These are phyloP conservation scores for Aureobasidium leucospermi DNA, from an alignment of 2,329 filamentous ascomycete genomes.

Conservation along the genomic window DNA sequence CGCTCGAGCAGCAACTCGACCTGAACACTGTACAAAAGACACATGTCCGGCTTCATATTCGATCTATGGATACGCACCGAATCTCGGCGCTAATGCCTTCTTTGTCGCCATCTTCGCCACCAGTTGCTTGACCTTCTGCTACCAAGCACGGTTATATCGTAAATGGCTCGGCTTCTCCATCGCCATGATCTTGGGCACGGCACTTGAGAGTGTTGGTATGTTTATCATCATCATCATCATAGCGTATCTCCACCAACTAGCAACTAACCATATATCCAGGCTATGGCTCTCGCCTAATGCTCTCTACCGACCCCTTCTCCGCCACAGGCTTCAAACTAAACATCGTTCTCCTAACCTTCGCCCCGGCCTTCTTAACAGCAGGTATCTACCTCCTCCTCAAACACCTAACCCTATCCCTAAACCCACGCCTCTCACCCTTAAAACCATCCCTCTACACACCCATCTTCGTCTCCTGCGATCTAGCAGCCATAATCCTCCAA, in stretches of 20 bases:
- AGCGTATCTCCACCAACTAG: no score
- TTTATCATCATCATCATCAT: not conserved
- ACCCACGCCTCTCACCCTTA: conserved; percentile 24
- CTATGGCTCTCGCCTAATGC: conserved; percentile 36
- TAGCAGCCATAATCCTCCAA: conserved; percentile 53
- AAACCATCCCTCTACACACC: conserved; percentile 37
- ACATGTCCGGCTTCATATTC: conserved; percentile 8
- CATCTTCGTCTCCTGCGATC: conserved; percentile 54
- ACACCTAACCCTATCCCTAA: conserved; percentile 37
- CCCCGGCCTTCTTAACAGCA: conserved; percentile 39
- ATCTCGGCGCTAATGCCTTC: conserved; percentile 31
- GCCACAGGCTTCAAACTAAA: conserved; percentile 37
- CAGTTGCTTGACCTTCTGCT: conserved; percentile 25
- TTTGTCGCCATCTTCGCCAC: conserved; percentile 32
- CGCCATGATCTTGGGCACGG: conserved; percentile 34
- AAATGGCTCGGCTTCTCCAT: conserved; percentile 34
- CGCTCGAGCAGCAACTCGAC: not conserved
- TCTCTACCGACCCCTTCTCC: conserved; percentile 36
- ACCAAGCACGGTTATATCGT: conserved; percentile 27
- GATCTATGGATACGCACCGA: conserved; percentile 28
- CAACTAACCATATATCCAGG: conserved; percentile 16
- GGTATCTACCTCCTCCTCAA: conserved; percentile 40
- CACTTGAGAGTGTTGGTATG: conserved; percentile 32
- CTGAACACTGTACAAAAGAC: conserved; percentile 1
- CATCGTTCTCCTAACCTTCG: conserved; percentile 37